Percentiles rank a stretch among this genome's conserved stretches.
Conservation (phyloP, 2,329 filamentous ascomycete species). For the Phialophora verrucosa region DNA sequence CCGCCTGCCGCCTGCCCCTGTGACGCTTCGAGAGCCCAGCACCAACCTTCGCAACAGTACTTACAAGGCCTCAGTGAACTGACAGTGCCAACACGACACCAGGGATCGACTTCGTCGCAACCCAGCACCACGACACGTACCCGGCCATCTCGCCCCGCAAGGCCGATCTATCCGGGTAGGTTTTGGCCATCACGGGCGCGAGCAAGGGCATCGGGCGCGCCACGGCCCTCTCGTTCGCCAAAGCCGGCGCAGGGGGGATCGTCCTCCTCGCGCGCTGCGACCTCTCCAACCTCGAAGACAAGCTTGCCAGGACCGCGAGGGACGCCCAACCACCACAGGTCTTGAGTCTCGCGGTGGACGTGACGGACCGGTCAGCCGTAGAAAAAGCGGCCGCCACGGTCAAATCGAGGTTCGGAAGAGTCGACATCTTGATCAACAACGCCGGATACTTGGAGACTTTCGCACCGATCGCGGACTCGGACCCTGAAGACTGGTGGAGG, state of each 20-base stretch:
- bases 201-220: constrained; percentile 61
- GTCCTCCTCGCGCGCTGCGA: constrained; percentile 52
- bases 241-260: constrained; percentile 59
- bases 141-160: constrained; percentile 47
- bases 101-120: constrained; percentile 17
- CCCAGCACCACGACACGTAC: constrained; percentile 47
- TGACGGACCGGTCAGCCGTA: constrained; percentile 4
- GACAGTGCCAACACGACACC: neutral
- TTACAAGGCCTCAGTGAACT: no score
- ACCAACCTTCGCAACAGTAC: no score
- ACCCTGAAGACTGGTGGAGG: constrained; percentile 19
- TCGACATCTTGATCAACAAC: constrained; percentile 20
- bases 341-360: constrained; percentile 7
- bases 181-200: constrained; percentile 61
- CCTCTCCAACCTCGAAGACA: constrained; percentile 46
- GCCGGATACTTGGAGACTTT: constrained; percentile 1
- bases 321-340: constrained; percentile 2
- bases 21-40: no score
- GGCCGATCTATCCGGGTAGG: constrained; percentile 42
- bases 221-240: constrained; percentile 62
- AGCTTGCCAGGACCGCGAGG: neutral
- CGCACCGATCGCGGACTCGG: neutral
- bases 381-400: constrained; percentile 8
- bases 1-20: no score
- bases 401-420: constrained; percentile 8